phyloP scores from a whole-genome alignment of 257 asterid genomes.

The Gentiana macrophylla region DNA sequence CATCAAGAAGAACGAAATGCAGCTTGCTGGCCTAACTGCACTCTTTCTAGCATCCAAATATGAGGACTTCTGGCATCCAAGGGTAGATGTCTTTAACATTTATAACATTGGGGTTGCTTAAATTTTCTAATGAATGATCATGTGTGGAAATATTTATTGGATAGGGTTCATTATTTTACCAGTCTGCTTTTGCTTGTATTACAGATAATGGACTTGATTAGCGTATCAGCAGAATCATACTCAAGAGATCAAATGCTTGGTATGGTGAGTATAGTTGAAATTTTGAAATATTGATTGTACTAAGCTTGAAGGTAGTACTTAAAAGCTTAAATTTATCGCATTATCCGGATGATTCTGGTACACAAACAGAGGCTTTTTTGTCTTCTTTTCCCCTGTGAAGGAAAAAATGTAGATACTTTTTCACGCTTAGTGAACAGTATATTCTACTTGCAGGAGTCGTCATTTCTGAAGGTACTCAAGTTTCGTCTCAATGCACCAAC shows the following conservation, averaged over 20 bases:
- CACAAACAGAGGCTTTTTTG: too few relatives aligned
- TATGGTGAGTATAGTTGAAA: constrained; percentile 43
- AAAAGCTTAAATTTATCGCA: too few relatives aligned
- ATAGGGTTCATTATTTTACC: not conserved
- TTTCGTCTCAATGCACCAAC: constrained; percentile 94
- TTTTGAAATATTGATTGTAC: not conserved
- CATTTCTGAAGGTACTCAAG: constrained; percentile 52
- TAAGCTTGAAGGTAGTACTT: too few relatives aligned
- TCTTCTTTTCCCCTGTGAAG: too few relatives aligned
- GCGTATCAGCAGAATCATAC: constrained; percentile 78
- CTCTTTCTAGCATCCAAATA: constrained; percentile 91
- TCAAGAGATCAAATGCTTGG: constrained; percentile 72
- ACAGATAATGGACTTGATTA: constrained; percentile 74
- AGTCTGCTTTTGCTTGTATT: constrained; percentile 10
- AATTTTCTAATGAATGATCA: not conserved
- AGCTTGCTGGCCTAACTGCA: constrained; percentile 90
- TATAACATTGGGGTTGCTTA: constrained; percentile 1
- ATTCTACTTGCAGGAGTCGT: constrained; percentile 55
- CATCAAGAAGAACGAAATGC: constrained; percentile 72
- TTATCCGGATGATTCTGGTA: too few relatives aligned
- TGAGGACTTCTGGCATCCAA: constrained; percentile 97
- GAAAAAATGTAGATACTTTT: too few relatives aligned
- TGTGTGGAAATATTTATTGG: constrained; percentile 1
- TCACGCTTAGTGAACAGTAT: constrained; percentile 6
- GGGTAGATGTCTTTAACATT: constrained; percentile 36